Conservation (phyloP, 371 early-diverging fungal species). For the Umbelopsis sp. region DNA sequence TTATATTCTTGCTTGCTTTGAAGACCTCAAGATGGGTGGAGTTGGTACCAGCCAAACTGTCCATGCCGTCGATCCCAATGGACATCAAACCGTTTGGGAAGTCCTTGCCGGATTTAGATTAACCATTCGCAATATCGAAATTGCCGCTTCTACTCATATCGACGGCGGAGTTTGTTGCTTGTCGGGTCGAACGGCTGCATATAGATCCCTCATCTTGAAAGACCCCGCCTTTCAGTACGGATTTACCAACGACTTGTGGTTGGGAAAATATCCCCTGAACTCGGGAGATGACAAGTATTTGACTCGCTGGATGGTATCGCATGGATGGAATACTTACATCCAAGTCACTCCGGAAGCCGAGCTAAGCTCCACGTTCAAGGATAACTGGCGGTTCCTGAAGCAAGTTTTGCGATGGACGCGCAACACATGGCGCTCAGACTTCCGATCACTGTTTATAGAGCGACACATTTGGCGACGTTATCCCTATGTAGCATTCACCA, state of each 20-base stretch:
- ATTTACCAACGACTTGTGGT: conserved; percentile 73
- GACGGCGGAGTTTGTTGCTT: conserved; percentile 76
- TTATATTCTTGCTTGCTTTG: conserved; percentile 72
- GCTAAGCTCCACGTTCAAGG: conserved; percentile 70
- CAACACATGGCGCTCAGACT: conserved; percentile 76
- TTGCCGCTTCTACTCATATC: conserved; percentile 72
- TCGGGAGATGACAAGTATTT: conserved; percentile 78
- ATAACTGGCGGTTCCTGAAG: conserved; percentile 75
- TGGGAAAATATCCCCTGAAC: conserved; percentile 70
- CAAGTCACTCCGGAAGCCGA: conserved; percentile 73
- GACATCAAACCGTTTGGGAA: conserved; percentile 70
- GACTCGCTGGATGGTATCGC: conserved; percentile 72
- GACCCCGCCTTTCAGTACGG: conserved; percentile 73
- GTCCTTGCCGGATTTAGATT: conserved; percentile 71
- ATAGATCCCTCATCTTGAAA: conserved; percentile 69
- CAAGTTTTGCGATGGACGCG: conserved; percentile 75
- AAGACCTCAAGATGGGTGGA: conserved; percentile 73
- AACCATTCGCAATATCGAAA: conserved; percentile 72
- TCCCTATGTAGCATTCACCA: conserved; percentile 73
- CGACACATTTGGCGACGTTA: conserved; percentile 66
- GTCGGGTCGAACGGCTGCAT: conserved; percentile 76
- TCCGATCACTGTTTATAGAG: conserved; percentile 67
- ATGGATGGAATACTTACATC: conserved; percentile 71
- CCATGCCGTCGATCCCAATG: conserved; percentile 55
- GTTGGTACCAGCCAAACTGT: conserved; percentile 74